Evolutionary conservation across 2,329 filamentous ascomycete genomes (phyloP).

Genomic region (Hypomyces rosellus): DNA sequence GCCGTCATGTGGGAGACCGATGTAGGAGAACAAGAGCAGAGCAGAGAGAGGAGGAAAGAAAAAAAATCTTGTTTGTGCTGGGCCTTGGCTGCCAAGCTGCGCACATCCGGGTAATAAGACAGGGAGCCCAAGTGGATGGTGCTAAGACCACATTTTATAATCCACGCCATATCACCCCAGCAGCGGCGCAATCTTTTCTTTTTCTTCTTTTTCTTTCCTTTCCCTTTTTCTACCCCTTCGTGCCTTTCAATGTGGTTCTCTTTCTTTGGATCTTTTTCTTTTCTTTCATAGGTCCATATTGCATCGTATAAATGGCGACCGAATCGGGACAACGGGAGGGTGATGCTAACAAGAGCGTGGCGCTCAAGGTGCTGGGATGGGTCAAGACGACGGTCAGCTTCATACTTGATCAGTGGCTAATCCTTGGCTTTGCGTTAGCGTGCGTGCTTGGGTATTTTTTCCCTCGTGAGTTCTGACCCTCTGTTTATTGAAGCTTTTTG

Average conservation of each 20-base stretch:
- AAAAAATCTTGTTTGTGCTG: too few relatives aligned
- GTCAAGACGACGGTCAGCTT: conserved; percentile 20
- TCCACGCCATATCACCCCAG: not conserved
- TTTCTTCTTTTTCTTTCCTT: not conserved
- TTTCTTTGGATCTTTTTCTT: not conserved
- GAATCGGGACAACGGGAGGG: not conserved
- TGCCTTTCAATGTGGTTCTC: too few relatives aligned
- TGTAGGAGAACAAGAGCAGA: too few relatives aligned
- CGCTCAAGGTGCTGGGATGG: not conserved
- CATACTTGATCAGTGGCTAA: conserved; percentile 55
- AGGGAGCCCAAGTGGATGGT: too few relatives aligned
- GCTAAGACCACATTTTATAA: too few relatives aligned
- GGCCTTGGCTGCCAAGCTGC: too few relatives aligned
- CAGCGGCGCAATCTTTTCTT: not conserved
- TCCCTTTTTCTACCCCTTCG: too few relatives aligned
- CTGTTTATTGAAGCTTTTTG: too few relatives aligned
- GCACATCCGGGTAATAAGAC: too few relatives aligned
- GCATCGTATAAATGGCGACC: too few relatives aligned
- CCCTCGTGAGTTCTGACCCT: conserved; percentile 28
- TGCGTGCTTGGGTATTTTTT: conserved; percentile 41
- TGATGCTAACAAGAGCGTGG: not conserved
- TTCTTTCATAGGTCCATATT: not conserved
- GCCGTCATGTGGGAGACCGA: too few relatives aligned
- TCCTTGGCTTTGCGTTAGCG: conserved; percentile 53
- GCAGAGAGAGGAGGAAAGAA: too few relatives aligned